phyloP scores from a whole-genome alignment of 345 rosid genomes.

The Salix suchowensis region DNA sequence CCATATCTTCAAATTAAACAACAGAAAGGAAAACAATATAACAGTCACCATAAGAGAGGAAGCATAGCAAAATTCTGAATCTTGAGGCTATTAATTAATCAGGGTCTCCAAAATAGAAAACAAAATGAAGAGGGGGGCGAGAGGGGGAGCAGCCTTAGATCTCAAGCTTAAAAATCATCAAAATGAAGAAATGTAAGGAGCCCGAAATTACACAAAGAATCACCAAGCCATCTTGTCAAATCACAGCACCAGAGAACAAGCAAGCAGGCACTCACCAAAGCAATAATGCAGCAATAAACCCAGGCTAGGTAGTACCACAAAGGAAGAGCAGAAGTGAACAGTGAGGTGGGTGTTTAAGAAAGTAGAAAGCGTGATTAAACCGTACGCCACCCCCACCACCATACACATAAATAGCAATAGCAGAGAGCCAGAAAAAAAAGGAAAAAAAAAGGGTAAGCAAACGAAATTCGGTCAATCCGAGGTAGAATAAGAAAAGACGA shows the following conservation, averaged over 20 bases:
- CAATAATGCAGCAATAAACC: background rate
- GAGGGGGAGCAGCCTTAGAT: no score
- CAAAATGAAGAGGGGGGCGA: background rate
- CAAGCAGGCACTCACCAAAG: background rate
- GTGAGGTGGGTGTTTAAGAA: background rate
- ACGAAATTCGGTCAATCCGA: slow-evolving; percentile 2
- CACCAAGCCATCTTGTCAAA: no score
- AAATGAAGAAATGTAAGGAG: no score
- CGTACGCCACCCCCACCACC: background rate
- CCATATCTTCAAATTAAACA: background rate
- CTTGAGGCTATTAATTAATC: background rate
- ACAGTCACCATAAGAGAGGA: background rate
- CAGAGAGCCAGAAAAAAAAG: background rate
- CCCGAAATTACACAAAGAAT: no score
- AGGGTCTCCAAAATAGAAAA: background rate
- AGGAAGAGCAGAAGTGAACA: no score
- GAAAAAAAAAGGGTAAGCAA: background rate
- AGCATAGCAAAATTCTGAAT: background rate
- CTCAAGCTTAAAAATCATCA: no score
- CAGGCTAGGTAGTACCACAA: background rate
- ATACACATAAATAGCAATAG: background rate
- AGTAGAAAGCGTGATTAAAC: background rate
- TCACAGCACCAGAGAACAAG: background rate
- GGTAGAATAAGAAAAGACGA: background rate
- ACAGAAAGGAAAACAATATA: background rate